Evolutionary conservation across 352 stramenopile species (phyloP), one percentile per base, ranked within the genome.

Genomic region (Pythium vanterpoolii): DNA sequence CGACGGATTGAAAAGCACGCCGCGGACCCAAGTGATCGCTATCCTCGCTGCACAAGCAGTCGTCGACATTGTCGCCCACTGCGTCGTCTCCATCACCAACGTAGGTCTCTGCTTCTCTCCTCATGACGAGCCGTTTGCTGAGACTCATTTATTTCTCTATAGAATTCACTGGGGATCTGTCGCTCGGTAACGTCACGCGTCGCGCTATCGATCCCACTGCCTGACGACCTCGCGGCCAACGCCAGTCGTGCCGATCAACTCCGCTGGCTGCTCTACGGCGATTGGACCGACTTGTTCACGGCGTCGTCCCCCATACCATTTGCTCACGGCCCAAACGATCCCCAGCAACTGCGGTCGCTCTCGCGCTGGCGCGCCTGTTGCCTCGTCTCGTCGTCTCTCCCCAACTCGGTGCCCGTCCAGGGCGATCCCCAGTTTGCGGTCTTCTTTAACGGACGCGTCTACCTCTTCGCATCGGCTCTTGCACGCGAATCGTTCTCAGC

Each of bases 351-450:
- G 50, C 63, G 72, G 0, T 24, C 31, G 24, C 53, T 91, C 2
- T 86, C 79, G 1, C 77, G 66, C 0, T 92, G 82, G 82, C 69
- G 66, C 9, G 71, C 88, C 39, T 92, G 85, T 61, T 92, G 82
- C 43, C 60, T 78, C 10, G 82, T 90, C 1, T 68, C 40, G 33
- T 56, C 45, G 11, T 54, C 44, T 8, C 56, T 54, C 13, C 58
- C 62, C n/a, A n/a, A n/a, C 0, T 57, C 51, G 5, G 0, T 30
- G 3, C 49, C 83, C 2, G 49, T 68, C 10, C 40, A 72, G 4
- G 82, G 82, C 1, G 66, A 74, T 48, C 76, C 79, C 5, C 46
- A 56, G 18, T 80, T 69, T 38, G 76, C 82, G 19, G 79, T 49
- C 1, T 68, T 50, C 18, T 86, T 77, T 28, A 71, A 59, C 5